These are phyloP conservation scores for Ordospora pajunii DNA, from an alignment of 371 early-diverging fungal species.

Conservation along the genomic window DNA sequence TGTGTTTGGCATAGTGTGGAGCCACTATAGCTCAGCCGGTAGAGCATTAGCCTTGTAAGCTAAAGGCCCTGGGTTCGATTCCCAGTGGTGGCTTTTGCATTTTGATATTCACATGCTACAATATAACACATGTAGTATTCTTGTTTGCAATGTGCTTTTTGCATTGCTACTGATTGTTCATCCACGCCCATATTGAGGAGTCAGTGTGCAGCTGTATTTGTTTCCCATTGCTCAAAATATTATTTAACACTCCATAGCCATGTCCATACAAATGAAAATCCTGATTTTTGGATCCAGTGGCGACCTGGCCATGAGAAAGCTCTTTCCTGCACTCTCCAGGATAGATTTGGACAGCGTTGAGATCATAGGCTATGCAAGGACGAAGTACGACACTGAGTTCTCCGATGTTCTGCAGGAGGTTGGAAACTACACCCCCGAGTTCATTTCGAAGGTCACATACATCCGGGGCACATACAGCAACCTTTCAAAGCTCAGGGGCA, in stretches of 20 bases:
- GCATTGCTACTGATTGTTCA: too few relatives aligned
- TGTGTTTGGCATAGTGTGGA: not conserved
- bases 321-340: slow-evolving; percentile 85
- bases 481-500: slow-evolving; percentile 57
- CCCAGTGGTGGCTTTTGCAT: slow-evolving; percentile 9
- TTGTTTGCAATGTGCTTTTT: too few relatives aligned
- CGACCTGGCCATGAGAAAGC: slow-evolving; percentile 67
- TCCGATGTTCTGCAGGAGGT: slow-evolving; percentile 66
- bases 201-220: too few relatives aligned
- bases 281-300: slow-evolving; percentile 61
- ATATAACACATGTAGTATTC: not conserved
- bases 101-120: not conserved
- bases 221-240: not conserved
- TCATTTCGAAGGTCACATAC: slow-evolving; percentile 71
- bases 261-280: slow-evolving; percentile 26
- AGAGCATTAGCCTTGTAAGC: slow-evolving; percentile 18
- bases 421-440: slow-evolving; percentile 64
- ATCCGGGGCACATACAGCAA: slow-evolving; percentile 75
- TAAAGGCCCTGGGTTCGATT: slow-evolving; percentile 18
- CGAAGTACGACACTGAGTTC: slow-evolving; percentile 70
- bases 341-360: slow-evolving; percentile 65
- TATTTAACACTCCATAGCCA: not conserved
- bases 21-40: slow-evolving; percentile 12
- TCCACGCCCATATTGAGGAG: too few relatives aligned
- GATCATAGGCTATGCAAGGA: slow-evolving; percentile 88